Evolutionary conservation across 257 asterid species (phyloP).

Genomic region (Apocynum venetum): DNA sequence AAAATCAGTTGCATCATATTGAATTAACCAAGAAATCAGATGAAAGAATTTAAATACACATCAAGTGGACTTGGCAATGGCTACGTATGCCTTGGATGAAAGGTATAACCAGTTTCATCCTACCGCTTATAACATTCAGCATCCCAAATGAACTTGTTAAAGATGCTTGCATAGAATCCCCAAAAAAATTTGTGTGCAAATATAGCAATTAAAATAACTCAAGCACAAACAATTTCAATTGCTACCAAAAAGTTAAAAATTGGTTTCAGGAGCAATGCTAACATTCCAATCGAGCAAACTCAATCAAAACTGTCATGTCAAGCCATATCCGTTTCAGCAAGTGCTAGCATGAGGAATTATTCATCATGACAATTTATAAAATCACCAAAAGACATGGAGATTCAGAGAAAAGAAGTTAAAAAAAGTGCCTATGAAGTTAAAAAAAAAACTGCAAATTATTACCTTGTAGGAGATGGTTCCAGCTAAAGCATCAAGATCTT

Average conservation of each 20-base stretch:
- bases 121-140: neutral
- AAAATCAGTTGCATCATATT: neutral
- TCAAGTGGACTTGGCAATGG: neutral
- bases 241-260: neutral
- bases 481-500: constrained; percentile 97
- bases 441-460: neutral
- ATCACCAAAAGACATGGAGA: neutral
- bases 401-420: neutral
- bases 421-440: neutral
- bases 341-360: neutral
- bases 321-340: neutral
- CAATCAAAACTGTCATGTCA: neutral
- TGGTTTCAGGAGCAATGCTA: neutral
- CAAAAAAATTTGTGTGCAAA: too few relatives aligned
- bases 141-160: neutral
- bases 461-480: constrained; percentile 92
- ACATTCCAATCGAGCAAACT: neutral
- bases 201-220: neutral
- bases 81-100: neutral
- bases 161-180: neutral
- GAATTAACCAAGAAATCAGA: neutral
- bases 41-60: neutral
- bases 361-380: neutral
- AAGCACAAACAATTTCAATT: neutral
- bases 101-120: neutral